Evolutionary conservation across 352 stramenopile species (phyloP), one percentile per base, ranked within the genome.

Genomic region (Elongisporangium anandrum): DNA sequence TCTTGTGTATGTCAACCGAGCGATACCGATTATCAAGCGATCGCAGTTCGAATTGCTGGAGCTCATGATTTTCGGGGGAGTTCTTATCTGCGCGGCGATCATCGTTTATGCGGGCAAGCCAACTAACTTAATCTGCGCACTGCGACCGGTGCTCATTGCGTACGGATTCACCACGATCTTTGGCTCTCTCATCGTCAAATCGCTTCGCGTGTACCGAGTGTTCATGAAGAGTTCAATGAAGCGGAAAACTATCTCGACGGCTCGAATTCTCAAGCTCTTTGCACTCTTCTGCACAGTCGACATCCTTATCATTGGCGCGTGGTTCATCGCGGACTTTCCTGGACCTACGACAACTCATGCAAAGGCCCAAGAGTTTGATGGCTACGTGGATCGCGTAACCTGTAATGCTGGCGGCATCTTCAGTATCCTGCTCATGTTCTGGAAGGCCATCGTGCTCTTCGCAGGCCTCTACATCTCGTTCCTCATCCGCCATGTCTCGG

Each of bases 401-500:
- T 86, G 76, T 49, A 64, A 54, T 0, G 81, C 73, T 3, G 72
- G 61, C 3, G 81, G 68, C 49, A 83, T 86, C 48, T 88, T 88
- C 57, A 70, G 63, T 10, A 68, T 66, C 8, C 45, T 85, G 9
- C 56, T 81, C 17, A 81, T 86, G 22, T 86, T 88, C 54, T 86
- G 71, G 70, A 88, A 88, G 29, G 58, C 71, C 0, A 76, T 86
- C 15, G 6, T 86, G 49, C 65, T 85, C 21, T 67, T 79, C 13
- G 0, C 68, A 4, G 74, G 72, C 0, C 58, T 84, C 12, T 87
- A 79, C 52, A 24, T 85, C 10, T 80, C 72, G 38, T 85, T 88
- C 52, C 47, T 85, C 3, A 88, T 87, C 59, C 79, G 72, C n/a
- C 72, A 85, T 19, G 77, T 85, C n/a, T 86, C 76, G 24, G 59